Evolutionary conservation across 768 basidiomycete species (phyloP).

Genomic region (Leucocoprinus birnbaumii): DNA sequence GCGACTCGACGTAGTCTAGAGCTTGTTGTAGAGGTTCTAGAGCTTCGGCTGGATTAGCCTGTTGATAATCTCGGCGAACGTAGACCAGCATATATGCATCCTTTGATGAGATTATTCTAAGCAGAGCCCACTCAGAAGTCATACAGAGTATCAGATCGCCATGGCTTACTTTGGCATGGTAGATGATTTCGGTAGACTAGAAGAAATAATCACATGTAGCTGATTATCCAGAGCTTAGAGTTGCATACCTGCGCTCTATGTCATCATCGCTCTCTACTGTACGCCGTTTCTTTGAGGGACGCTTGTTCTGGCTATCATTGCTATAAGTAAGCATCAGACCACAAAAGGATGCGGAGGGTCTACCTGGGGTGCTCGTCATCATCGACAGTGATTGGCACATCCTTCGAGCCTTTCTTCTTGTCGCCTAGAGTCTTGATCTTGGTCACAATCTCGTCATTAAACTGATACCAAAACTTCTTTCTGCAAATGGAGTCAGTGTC

Average conservation of each 20-base stretch:
- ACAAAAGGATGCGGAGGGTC: not conserved
- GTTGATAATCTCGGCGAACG: conserved; percentile 37
- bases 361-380: conserved; percentile 24
- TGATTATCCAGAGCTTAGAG: not conserved
- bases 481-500: conserved; percentile 22
- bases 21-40: conserved; percentile 56
- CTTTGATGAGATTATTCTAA: conserved; percentile 66
- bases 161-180: not conserved
- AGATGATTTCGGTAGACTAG: not conserved
- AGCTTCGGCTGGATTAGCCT: conserved; percentile 12
- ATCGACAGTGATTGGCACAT: not conserved
- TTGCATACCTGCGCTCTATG: conserved; percentile 3
- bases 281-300: conserved; percentile 45
- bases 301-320: conserved; percentile 30
- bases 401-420: conserved; percentile 29
- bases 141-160: conserved; percentile 1
- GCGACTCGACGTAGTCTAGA: conserved; percentile 43
- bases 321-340: not conserved
- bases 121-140: conserved; percentile 4
- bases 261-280: conserved; percentile 61
- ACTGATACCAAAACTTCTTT: conserved; percentile 79
- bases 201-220: not conserved
- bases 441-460: conserved; percentile 86
- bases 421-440: conserved; percentile 55
- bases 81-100: conserved; percentile 98